Percentiles rank a stretch among this genome's conserved stretches.
Evolutionary conservation across 441 rosid genomes (phyloP).

Genomic region (Hura crepitans): DNA sequence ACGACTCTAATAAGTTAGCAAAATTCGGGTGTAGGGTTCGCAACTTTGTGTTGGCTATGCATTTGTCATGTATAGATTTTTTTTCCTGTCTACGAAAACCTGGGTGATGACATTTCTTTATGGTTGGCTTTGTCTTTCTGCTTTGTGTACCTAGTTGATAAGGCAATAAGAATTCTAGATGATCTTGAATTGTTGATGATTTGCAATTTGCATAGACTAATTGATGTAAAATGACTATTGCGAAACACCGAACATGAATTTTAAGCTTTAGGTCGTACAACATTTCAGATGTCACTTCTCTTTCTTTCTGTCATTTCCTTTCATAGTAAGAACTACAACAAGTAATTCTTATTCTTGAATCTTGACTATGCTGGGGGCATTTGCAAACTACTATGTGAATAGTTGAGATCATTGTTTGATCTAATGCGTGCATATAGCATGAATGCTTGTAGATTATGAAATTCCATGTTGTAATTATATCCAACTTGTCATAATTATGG

Average conservation of each 20-base stretch:
- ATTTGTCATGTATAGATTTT: neutral
- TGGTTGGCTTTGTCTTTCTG: neutral
- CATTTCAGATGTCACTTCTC: no score
- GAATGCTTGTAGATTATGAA: neutral
- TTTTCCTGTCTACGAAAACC: neutral
- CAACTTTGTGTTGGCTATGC: neutral
- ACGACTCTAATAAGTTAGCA: neutral
- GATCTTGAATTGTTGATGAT: neutral
- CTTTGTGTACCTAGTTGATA: neutral
- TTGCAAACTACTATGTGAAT: conserved; percentile 4
- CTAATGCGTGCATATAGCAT: neutral
- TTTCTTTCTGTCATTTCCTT: no score
- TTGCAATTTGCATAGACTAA: neutral
- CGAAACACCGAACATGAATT: neutral
- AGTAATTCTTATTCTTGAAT: no score
- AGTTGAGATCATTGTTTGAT: neutral
- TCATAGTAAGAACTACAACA: no score
- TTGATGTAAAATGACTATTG: neutral
- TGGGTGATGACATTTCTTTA: neutral
- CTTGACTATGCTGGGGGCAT: neutral
- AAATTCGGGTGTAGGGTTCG: neutral
- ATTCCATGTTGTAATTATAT: neutral
- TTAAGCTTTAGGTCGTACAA: no score
- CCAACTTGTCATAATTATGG: neutral
- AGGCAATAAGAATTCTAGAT: neutral